Base-by-base conservation (phyloP, 2,329 filamentous ascomycete species). In the Colletotrichum melonis region DNA sequence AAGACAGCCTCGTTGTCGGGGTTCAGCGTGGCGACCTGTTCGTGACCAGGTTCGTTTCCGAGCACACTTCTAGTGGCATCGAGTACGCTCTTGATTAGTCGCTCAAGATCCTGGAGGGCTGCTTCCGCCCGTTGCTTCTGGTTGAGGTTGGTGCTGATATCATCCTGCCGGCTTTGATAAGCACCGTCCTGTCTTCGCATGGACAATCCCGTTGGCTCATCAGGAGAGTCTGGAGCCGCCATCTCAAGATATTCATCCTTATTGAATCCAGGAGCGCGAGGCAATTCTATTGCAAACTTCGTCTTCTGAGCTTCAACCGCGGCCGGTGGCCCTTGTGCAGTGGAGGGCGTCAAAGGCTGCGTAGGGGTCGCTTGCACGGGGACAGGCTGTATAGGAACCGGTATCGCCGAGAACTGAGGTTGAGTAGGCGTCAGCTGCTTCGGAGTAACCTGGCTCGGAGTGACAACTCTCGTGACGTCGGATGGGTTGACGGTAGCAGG, bases 41-140 rank as follows among this genome's bases (percentile, higher is more conserved):
- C 87, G 56, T 87, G 86, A 30, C 86, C 82, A 46, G 88, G 83
- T 79, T 89, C 81, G 88, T 91, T 74, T 82, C 87, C 82, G 87
- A 92, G 71, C 87, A 86, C 80, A 68, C 91, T 89, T 77, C 95
- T 92, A 79, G 97, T 95, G 5, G 93, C 93, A 75, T 94, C 89
- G 76, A 95, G 95, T 19, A 98, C 88, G 28, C 92, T 90, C 66
- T 91, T 87, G 4, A 97, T 85, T 60, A 95, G 88, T 49, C 89
- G 88, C 69, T 93, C 89, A 14, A 99, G 84, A 67, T 92, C 91
- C 66, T 92, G 85, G 58, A 95, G 87, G 56, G 94, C 93, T 12
- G 90, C 88, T 77, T 98, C 92, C 5, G 93, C 93, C 78, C 95
- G 92, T 77, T 97, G 92, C 63, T 93, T 92, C 81, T 98, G 94